Conservation (phyloP, 352 stramenopile genomes). For the Globisporangium takayamanum region DNA sequence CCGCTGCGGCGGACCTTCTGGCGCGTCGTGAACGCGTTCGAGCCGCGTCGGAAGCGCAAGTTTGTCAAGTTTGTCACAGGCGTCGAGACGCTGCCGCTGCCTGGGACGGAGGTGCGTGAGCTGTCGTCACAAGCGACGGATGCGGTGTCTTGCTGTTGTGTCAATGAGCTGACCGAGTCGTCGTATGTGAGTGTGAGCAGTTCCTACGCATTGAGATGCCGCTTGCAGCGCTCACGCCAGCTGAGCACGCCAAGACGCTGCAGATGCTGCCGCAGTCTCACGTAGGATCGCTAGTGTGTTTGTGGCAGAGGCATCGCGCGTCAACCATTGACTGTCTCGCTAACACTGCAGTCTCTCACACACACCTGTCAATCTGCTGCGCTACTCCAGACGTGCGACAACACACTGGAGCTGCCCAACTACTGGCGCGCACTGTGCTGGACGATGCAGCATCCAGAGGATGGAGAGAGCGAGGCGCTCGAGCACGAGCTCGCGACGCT, state of each 20-base stretch:
- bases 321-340: not conserved
- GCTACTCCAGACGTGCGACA: slow-evolving; percentile 53
- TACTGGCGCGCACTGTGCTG: slow-evolving; percentile 71
- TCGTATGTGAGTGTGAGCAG: slow-evolving; percentile 17
- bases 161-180: not conserved
- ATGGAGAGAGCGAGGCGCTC: slow-evolving; percentile 17
- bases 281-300: slow-evolving; percentile 22
- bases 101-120: slow-evolving; percentile 51
- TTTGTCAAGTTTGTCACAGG: slow-evolving; percentile 75
- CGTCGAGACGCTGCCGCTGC: slow-evolving; percentile 50
- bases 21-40: slow-evolving; percentile 42
- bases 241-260: slow-evolving; percentile 37
- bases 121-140: not conserved
- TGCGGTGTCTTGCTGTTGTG: no score
- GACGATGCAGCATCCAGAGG: slow-evolving; percentile 28
- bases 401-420: slow-evolving; percentile 63
- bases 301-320: not conserved
- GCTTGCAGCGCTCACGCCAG: slow-evolving; percentile 34
- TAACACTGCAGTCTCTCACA: not conserved
- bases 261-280: slow-evolving; percentile 70
- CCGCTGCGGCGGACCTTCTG: slow-evolving; percentile 44
- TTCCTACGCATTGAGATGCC: slow-evolving; percentile 78
- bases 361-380: not conserved
- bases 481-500: slow-evolving; percentile 39
- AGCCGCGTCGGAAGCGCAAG: slow-evolving; percentile 45